Evolutionary conservation across 805 yeast species (phyloP).

Genomic region (Suhomyces xylopsoci): DNA sequence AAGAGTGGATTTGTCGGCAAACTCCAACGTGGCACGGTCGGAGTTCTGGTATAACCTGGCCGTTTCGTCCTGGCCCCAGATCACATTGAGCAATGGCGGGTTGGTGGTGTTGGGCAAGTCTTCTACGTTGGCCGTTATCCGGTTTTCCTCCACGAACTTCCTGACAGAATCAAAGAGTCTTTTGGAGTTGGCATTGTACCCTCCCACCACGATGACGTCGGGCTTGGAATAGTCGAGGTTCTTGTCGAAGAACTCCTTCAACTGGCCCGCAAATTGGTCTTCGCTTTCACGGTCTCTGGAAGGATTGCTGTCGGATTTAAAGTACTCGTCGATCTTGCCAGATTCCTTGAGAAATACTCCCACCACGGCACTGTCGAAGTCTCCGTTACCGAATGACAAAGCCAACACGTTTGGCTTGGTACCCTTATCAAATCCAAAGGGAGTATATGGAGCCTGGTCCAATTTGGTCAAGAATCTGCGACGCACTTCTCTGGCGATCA

Average conservation of each 20-base stretch:
- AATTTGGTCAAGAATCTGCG: conserved; percentile 63
- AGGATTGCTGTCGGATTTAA: conserved; percentile 75
- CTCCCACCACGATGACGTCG: conserved; percentile 87
- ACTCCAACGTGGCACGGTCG: conserved; percentile 68
- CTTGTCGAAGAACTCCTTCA: conserved; percentile 60
- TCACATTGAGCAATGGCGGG: conserved; percentile 59
- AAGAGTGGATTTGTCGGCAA: conserved; percentile 78
- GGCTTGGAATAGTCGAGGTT: conserved; percentile 55
- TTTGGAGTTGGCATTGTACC: conserved; percentile 73
- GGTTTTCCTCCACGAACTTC: conserved; percentile 55
- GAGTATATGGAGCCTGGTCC: conserved; percentile 92
- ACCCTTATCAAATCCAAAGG: conserved; percentile 72
- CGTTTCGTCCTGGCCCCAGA: conserved; percentile 91
- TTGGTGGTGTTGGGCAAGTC: conserved; percentile 36
- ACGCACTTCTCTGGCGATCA: conserved; percentile 68
- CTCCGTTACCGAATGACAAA: conserved; percentile 83
- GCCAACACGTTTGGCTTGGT: conserved; percentile 83
- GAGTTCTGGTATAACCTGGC: conserved; percentile 87
- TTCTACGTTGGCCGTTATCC: conserved; percentile 51
- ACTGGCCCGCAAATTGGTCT: conserved; percentile 57
- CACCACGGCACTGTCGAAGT: conserved; percentile 77
- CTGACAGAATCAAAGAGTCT: conserved; percentile 54
- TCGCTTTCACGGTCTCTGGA: conserved; percentile 44
- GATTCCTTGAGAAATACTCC: conserved; percentile 76
- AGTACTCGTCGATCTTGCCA: conserved; percentile 72